Base-by-base conservation (phyloP, 1,139 yeast genomes). In the Arxiozyma slooffiae region DNA sequence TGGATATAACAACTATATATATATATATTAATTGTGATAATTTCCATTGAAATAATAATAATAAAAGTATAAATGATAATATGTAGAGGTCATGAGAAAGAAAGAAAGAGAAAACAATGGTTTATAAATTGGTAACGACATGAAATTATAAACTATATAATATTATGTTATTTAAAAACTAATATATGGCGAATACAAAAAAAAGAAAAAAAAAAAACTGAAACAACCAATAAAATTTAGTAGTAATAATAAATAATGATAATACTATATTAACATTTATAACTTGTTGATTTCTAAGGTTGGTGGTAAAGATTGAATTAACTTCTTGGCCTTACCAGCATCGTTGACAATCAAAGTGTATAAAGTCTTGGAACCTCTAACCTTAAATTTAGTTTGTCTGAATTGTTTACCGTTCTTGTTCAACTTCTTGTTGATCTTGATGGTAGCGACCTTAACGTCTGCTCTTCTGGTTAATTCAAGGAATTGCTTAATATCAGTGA, bases 311-410 rank as follows among this genome's bases (percentile, higher is more conserved):
- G 97, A 86, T 81, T 92, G 97, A 73, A 87, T 86, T 78, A 92
- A 82, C 82, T 92, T 94, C 84, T 87, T 85, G 70, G 97, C 98
- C 83, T 89, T 90, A 74, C 89, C 86, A 71, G 90, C 87, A 75
- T 94, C 98, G 79, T 86, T 82, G 70, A 92, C 92, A 67, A 86
- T 86, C 76, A 92, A 82, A 69, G 98, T 92, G 88, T 92, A 92
- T 71, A 88, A 84, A 81, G 86, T 76, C 75, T 80, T 87, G 64
- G 96, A 71, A 75, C 97, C 96, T 82, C 98, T 88, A 71, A 92
- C 89, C 88, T 94, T 92, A 92, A 92, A 92, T 80, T 92, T 92
- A 80, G 97, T 89, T 78, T 85, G 90, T 78, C 85, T 84, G 81
- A 81, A 79, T 67, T 78, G 78, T 80, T 84, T 84, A 75, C 95